Evolutionary conservation across 495 filamentous ascomycete species (phyloP).

Genomic region (Penicillium macrosclerotiorum): DNA sequence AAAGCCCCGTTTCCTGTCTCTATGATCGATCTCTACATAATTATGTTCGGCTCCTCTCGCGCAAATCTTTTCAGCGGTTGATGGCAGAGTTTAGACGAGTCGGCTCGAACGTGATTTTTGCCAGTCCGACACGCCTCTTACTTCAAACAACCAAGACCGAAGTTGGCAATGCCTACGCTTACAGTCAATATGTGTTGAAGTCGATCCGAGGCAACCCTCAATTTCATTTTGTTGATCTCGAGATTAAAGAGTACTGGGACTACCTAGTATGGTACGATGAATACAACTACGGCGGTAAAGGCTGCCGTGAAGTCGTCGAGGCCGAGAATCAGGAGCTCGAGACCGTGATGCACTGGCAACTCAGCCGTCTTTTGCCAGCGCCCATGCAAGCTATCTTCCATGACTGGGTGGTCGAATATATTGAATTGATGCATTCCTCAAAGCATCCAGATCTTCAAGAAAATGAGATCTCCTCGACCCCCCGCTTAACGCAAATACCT

Average conservation of each 20-base stretch:
- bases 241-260: constrained; percentile 99
- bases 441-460: constrained; percentile 61
- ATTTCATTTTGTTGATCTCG: constrained; percentile 95
- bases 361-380: constrained; percentile 79
- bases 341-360: constrained; percentile 97
- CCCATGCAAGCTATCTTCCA: constrained; percentile 83
- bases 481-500: constrained; percentile 74
- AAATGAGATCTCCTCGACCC: constrained; percentile 52
- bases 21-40: constrained; percentile 96
- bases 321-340: constrained; percentile 82
- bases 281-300: constrained; percentile 97
- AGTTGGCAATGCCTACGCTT: constrained; percentile 95
- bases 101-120: constrained; percentile 90
- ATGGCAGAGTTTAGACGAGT: constrained; percentile 97
- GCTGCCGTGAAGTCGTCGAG: constrained; percentile 79
- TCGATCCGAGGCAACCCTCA: constrained; percentile 91
- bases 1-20: constrained; percentile 84
- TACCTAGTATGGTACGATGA: constrained; percentile 99
- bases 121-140: constrained; percentile 81
- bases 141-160: constrained; percentile 96
- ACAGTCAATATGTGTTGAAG: constrained; percentile 95
- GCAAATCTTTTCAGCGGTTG: constrained; percentile 92
- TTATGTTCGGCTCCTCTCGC: constrained; percentile 97
- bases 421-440: constrained; percentile 85
- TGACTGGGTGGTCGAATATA: constrained; percentile 91